phyloP scores from a whole-genome alignment of 1,284 basidiomycete species.

The Sphagnurus paluster region DNA sequence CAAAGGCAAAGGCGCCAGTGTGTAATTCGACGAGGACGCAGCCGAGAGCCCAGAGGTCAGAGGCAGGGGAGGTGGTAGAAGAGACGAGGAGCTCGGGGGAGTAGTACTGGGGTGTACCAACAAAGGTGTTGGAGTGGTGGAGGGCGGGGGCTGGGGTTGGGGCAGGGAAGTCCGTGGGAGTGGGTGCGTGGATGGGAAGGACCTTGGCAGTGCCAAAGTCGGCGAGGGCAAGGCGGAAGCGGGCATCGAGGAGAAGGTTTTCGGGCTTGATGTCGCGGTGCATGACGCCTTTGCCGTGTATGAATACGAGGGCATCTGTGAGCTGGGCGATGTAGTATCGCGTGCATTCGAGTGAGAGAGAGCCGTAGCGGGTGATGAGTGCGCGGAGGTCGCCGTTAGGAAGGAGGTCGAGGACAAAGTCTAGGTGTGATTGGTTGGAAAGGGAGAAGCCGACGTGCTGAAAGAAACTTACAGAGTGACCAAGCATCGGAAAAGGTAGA shows the following conservation, averaged over 20 bases:
- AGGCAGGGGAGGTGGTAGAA: slow-evolving; percentile 73
- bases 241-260: slow-evolving; percentile 86
- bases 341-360: slow-evolving; percentile 73
- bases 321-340: slow-evolving; percentile 88
- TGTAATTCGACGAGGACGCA: slow-evolving; percentile 98
- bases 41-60: slow-evolving; percentile 97
- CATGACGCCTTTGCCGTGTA: slow-evolving; percentile 86
- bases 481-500: slow-evolving; percentile 85
- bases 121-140: slow-evolving; percentile 61
- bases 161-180: no score
- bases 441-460: no score
- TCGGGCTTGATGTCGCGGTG: slow-evolving; percentile 95
- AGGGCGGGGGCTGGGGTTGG: no score
- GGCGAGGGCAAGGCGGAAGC: slow-evolving; percentile 89
- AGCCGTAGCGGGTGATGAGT: slow-evolving; percentile 78
- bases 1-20: slow-evolving; percentile 89
- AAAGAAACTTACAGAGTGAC: slow-evolving; percentile 83
- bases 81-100: slow-evolving; percentile 88
- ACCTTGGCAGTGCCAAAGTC: slow-evolving; percentile 98
- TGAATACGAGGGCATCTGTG: slow-evolving; percentile 84
- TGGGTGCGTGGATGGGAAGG: no score
- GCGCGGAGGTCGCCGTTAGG: slow-evolving; percentile 89
- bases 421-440: slow-evolving; percentile 51
- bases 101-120: slow-evolving; percentile 96
- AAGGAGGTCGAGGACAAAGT: slow-evolving; percentile 89